Evolutionary conservation across 2,329 filamentous ascomycete species (phyloP).

Genomic region (Arachnopeziza araneosa): DNA sequence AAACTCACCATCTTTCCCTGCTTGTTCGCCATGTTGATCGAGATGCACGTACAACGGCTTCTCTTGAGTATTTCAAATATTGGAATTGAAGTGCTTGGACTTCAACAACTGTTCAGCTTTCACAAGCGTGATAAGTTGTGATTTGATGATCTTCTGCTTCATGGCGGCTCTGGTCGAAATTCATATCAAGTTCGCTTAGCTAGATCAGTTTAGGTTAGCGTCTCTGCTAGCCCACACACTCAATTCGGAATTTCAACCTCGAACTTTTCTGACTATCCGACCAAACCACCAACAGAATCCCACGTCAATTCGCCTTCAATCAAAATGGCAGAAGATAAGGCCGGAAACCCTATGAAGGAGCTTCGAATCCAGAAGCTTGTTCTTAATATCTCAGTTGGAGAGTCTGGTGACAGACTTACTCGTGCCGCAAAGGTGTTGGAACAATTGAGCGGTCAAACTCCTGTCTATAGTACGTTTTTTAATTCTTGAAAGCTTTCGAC

Average conservation of each 20-base stretch:
- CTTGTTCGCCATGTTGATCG: constrained; percentile 71
- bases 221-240: constrained; percentile 2
- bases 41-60: constrained; percentile 35
- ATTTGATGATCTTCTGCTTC: constrained; percentile 12
- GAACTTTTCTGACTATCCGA: constrained; percentile 17
- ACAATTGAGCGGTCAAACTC: constrained; percentile 98
- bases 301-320: constrained; percentile 20
- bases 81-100: constrained; percentile 29
- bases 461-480: constrained; percentile 81
- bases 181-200: background rate
- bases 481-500: background rate
- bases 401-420: constrained; percentile 99
- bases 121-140: constrained; percentile 20
- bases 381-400: constrained; percentile 98
- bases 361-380: constrained; percentile 99
- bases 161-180: background rate
- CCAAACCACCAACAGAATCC: constrained; percentile 3
- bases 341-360: constrained; percentile 98
- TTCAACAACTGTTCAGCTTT: constrained; percentile 30
- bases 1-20: constrained; percentile 97
- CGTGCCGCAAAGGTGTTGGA: constrained; percentile 99
- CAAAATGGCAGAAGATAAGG: constrained; percentile 68
- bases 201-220: constrained; percentile 10
- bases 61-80: constrained; percentile 32
- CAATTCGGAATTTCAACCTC: constrained; percentile 12